Evolutionary conservation across 1,139 yeast species (phyloP), one percentile per base, ranked within the genome.

Genomic region (Taphrina pruni): DNA sequence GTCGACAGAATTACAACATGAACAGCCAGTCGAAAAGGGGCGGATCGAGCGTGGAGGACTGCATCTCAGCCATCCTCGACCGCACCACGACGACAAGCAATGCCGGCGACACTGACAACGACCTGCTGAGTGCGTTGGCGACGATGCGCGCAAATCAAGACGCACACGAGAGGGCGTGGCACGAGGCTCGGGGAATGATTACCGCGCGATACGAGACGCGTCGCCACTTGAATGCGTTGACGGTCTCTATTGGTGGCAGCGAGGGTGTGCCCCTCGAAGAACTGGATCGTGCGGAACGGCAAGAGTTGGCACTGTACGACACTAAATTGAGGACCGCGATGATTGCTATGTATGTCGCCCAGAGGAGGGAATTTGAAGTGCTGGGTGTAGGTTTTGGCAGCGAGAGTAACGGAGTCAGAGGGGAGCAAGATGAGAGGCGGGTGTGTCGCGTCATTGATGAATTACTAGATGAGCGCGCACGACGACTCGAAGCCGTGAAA

Each of bases 131-230:
- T 2, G 52, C 51, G 21, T n/a, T 58, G 21, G 12, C 17, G 26
- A 35, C 54, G 43, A 58, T 58, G 21, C 38, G 54, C 5, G 21
- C 11, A 6, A 58, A 58, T 41, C 62, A 58, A 45, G 51, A 58
- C 43, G 17, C 20, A n/a, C 62, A 58, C 14, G 62, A 58, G 43
- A 17, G 32, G 45, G 62, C 54, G 14, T 58, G 62, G 62, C 8
- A 8, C 26, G 43, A 43, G 6, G 62, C 62, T 2, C 62, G 62
- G 8, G 32, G 17, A n/a, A 8, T 43, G 41, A 58, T 58, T 14
- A 7, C n/a, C 39, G 26, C 9, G 14, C 14, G 21, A 39, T 58
- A 58, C 54, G 52, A 43, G 17, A 43, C 43, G 54, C 43, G 32
- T 21, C 52, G 62, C 4, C 17, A 8, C 3, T 32, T 58, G 54